A percentile compares a stretch with the other conserved stretches of the same genome.
Evolutionary conservation across 306 rosid species (phyloP).

Genomic region (Astragalus membranaceus): DNA sequence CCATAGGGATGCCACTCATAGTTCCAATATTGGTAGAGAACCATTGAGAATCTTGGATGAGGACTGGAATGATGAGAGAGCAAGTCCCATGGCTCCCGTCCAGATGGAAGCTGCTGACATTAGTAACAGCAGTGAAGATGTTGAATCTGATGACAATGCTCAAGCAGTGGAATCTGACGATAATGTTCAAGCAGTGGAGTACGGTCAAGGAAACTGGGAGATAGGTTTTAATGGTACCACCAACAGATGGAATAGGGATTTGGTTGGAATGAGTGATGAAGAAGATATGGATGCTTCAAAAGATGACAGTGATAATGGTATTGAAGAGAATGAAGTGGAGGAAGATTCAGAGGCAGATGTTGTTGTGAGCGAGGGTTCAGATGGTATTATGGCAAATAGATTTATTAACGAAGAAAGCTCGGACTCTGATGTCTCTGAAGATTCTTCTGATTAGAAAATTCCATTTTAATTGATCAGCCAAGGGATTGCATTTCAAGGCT

Average conservation of each 20-base stretch:
- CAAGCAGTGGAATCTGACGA: conserved; percentile 52
- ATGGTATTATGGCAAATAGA: conserved; percentile 43
- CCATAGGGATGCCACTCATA: conserved; percentile 28
- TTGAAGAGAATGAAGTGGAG: conserved; percentile 58
- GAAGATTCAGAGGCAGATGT: conserved; percentile 65
- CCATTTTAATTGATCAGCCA: background rate
- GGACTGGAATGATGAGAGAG: conserved; percentile 69
- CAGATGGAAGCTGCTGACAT: conserved; percentile 44
- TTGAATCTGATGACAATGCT: conserved; percentile 68
- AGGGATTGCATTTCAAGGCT: conserved; percentile 22
- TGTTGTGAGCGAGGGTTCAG: conserved; percentile 68
- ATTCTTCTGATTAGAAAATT: conserved; percentile 55
- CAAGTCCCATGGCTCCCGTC: conserved; percentile 21
- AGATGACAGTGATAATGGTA: conserved; percentile 39
- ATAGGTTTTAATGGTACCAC: conserved; percentile 54
- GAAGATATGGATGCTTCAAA: conserved; percentile 75
- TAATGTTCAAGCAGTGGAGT: conserved; percentile 50
- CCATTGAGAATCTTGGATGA: conserved; percentile 50
- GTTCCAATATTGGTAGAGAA: conserved; percentile 46
- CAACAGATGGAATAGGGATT: conserved; percentile 55
- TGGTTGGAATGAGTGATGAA: conserved; percentile 58
- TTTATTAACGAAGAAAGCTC: conserved; percentile 49
- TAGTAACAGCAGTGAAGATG: conserved; percentile 44
- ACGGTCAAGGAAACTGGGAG: conserved; percentile 83
- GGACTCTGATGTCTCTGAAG: conserved; percentile 69